Base-by-base conservation (phyloP, 768 basidiomycete species). In the Lepiota venenata region DNA sequence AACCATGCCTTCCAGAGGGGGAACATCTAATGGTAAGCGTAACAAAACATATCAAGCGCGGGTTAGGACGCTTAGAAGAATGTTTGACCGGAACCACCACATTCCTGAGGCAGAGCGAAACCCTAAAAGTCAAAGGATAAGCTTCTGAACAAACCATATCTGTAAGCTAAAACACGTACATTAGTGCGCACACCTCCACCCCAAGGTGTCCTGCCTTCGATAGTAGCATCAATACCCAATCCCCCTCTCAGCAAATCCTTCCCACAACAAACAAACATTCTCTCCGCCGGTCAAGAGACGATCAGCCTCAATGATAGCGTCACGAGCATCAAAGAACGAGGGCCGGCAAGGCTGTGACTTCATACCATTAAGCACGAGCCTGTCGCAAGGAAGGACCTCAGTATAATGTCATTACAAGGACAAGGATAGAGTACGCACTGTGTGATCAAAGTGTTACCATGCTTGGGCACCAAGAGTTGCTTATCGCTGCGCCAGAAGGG, bases 321-420 rank as follows among this genome's bases (percentile, higher is more conserved):
- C 85, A 56, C 93, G 84, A 15, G 93, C 89, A 52, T 93, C 85
- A 63, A 93, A 90, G 85, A 96, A 95, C 43, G 77, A 79, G 16
- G 96, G 96, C 22, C 87, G 80, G 73, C 96, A 99, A 3, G 87
- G 84, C 66, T 98, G 95, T 41, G 97, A 74, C 79, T 98, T 98
- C 94, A 99, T 96, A 9, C 79, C 94, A 65, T 88, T 86, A 25
- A 98, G 51, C 40, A 97, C 87, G 42, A 98, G 84, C 67, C 84
- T 82, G 47, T 18, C 20, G 7, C 9, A 29, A 47, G 25, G 12
- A 12, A 12, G n/a, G 20, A 35, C 16, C 55, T 40, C 18, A 56
- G 51, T 14, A 14, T 11, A 4, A 3, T 18, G 37, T 21, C 18
- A 35, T 48, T 8, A 47, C 16, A 22, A 36, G 47, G 27, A 45